These are phyloP conservation scores for Ochetophila trinervis DNA, from an alignment of 306 rosid species.

Conservation along the genomic window DNA sequence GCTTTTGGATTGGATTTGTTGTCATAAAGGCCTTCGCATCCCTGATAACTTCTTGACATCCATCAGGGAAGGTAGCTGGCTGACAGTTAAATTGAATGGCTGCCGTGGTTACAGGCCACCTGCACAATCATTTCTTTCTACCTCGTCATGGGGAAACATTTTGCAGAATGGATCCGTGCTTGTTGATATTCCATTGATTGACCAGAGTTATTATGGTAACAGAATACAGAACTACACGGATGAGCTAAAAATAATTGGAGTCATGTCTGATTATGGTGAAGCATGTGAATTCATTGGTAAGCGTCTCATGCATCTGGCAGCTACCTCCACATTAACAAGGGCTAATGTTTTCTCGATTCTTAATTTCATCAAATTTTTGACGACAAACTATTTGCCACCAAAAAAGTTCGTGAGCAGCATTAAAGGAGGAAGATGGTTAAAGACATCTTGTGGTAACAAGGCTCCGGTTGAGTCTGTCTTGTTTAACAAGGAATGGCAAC, in stretches of 20 bases:
- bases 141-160: conserved; percentile 45
- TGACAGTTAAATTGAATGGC: conserved; percentile 47
- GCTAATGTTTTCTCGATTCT: conserved; percentile 47
- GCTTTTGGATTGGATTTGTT: conserved; percentile 61
- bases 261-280: conserved; percentile 58
- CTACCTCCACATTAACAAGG: conserved; percentile 30
- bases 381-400: conserved; percentile 18
- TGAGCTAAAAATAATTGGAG: conserved; percentile 64
- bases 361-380: conserved; percentile 47
- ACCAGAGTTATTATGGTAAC: conserved; percentile 47
- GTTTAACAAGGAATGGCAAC: conserved; percentile 43
- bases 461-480: conserved; percentile 62
- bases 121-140: conserved; percentile 48
- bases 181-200: conserved; percentile 71
- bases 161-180: conserved; percentile 50
- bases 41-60: conserved; percentile 43
- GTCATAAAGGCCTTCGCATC: conserved; percentile 1
- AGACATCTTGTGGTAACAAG: conserved; percentile 49
- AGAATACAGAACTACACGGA: conserved; percentile 38
- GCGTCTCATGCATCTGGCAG: conserved; percentile 58
- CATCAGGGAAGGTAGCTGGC: conserved; percentile 64
- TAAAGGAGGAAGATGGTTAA: conserved; percentile 45
- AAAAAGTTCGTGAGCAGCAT: conserved; percentile 40
- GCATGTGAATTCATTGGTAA: conserved; percentile 60
- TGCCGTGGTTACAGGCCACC: conserved; percentile 45